Evolutionary conservation across 768 basidiomycete genomes (phyloP).

Genomic region (Saitozyma podzolica): DNA sequence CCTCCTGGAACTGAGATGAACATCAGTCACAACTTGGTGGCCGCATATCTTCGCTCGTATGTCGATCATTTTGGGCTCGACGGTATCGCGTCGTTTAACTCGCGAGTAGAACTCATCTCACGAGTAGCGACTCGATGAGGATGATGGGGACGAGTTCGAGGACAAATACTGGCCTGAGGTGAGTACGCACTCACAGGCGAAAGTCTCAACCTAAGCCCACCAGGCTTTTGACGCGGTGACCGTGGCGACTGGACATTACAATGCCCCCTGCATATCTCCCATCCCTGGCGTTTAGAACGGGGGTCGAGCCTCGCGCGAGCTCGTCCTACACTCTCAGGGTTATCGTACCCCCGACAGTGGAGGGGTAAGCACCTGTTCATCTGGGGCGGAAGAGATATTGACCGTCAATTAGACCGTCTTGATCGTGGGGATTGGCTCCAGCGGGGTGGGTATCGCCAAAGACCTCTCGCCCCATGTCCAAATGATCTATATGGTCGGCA

Average conservation of each 20-base stretch:
- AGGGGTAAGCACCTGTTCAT: constrained; percentile 5
- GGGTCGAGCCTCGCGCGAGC: constrained; percentile 52
- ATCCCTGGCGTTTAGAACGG: constrained; percentile 53
- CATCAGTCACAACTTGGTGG: constrained; percentile 50
- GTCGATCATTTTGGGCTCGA: constrained; percentile 56
- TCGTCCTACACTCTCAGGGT: constrained; percentile 55
- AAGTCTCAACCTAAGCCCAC: neutral
- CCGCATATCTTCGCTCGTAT: constrained; percentile 56
- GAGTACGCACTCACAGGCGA: constrained; percentile 1
- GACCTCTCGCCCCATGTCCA: constrained; percentile 51
- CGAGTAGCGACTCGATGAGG: constrained; percentile 44
- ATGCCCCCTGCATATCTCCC: constrained; percentile 39
- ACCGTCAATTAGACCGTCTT: neutral
- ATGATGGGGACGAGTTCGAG: constrained; percentile 9
- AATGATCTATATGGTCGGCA: constrained; percentile 54
- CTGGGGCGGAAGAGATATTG: neutral
- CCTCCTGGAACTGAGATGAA: constrained; percentile 24
- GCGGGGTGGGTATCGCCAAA: constrained; percentile 53
- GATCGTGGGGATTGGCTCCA: constrained; percentile 55
- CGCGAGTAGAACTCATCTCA: constrained; percentile 58
- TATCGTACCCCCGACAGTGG: constrained; percentile 55
- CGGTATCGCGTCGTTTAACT: constrained; percentile 58
- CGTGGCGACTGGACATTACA: constrained; percentile 47
- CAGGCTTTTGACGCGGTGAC: constrained; percentile 43
- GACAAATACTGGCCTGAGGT: constrained; percentile 34